Evolutionary conservation across 2,329 filamentous ascomycete genomes (phyloP).

Genomic region (Elsinoe ampelina): DNA sequence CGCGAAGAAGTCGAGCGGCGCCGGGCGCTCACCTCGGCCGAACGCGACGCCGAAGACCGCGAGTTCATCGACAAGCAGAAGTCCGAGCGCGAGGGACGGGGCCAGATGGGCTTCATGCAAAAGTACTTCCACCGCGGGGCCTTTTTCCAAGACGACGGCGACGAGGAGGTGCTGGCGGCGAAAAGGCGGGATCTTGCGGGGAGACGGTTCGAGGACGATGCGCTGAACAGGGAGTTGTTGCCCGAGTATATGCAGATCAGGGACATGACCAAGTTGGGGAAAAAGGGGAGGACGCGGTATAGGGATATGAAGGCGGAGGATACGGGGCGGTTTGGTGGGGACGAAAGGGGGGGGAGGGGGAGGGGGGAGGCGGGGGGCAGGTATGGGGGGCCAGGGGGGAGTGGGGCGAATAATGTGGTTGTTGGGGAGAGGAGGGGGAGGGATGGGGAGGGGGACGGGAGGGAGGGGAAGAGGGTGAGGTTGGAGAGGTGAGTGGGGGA

Average conservation of each 20-base stretch:
- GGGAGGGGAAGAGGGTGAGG: constrained; percentile 37
- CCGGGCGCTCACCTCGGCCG: constrained; percentile 75
- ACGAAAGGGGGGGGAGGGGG: constrained; percentile 43
- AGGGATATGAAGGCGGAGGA: constrained; percentile 82
- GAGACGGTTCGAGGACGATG: constrained; percentile 70
- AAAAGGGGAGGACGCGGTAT: constrained; percentile 85
- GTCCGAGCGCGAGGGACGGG: constrained; percentile 62
- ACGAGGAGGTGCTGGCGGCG: constrained; percentile 60
- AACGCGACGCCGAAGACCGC: constrained; percentile 76
- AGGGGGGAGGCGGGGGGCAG: constrained; percentile 54
- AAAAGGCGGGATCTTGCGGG: constrained; percentile 81
- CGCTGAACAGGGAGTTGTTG: constrained; percentile 69
- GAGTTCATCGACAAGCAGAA: constrained; percentile 68
- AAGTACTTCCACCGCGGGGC: constrained; percentile 96
- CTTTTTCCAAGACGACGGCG: constrained; percentile 72
- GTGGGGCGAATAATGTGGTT: constrained; percentile 62
- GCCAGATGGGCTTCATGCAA: constrained; percentile 84
- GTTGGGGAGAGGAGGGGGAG: constrained; percentile 52
- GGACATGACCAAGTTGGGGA: constrained; percentile 87
- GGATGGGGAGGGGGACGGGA: constrained; percentile 29
- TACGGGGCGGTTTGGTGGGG: constrained; percentile 73
- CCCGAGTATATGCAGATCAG: constrained; percentile 88
- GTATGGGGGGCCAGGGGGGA: constrained; percentile 42
- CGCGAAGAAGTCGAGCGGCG: constrained; percentile 82
- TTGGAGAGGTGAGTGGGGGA: constrained; percentile 25